A percentile compares a stretch with the other conserved stretches of the same genome.
Evolutionary conservation across 2,329 filamentous ascomycete genomes (phyloP).

Genomic region (Pseudogymnoascus sp.): DNA sequence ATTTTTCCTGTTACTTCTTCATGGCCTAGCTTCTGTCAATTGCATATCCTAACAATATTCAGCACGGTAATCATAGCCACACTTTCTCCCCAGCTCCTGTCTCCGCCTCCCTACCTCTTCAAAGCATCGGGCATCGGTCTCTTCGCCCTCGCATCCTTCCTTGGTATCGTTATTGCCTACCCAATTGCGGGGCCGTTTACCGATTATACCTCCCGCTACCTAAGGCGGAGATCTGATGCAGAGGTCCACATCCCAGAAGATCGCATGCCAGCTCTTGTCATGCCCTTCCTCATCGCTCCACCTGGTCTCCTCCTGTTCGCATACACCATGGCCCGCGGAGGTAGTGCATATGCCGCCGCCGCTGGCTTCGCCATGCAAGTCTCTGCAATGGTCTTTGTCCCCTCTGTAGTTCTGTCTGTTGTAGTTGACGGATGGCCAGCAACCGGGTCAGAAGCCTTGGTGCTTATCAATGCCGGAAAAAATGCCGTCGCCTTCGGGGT

Average conservation of each 20-base stretch:
- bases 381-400: conserved; percentile 26
- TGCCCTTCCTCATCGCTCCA: conserved; percentile 31
- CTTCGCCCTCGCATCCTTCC: conserved; percentile 27
- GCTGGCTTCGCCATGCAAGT: conserved; percentile 26
- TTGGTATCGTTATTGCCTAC: conserved; percentile 24
- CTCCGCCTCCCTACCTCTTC: conserved; percentile 28
- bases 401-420: conserved; percentile 29
- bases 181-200: conserved; percentile 23
- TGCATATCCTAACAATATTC: neutral
- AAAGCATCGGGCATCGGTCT: conserved; percentile 17
- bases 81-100: conserved; percentile 22
- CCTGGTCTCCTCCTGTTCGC: conserved; percentile 28
- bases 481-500: conserved; percentile 22
- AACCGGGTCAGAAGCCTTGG: conserved; percentile 27
- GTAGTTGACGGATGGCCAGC: conserved; percentile 28
- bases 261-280: conserved; percentile 30
- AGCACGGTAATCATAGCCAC: conserved; percentile 23
- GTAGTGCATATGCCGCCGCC: conserved; percentile 22
- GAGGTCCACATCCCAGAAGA: conserved; percentile 33
- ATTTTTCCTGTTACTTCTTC: neutral
- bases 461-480: conserved; percentile 28
- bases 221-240: conserved; percentile 26
- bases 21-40: neutral
- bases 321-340: conserved; percentile 23
- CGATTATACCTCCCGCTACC: conserved; percentile 28